phyloP scores from a whole-genome alignment of 768 basidiomycete species.

The Cyathus striatus region DNA sequence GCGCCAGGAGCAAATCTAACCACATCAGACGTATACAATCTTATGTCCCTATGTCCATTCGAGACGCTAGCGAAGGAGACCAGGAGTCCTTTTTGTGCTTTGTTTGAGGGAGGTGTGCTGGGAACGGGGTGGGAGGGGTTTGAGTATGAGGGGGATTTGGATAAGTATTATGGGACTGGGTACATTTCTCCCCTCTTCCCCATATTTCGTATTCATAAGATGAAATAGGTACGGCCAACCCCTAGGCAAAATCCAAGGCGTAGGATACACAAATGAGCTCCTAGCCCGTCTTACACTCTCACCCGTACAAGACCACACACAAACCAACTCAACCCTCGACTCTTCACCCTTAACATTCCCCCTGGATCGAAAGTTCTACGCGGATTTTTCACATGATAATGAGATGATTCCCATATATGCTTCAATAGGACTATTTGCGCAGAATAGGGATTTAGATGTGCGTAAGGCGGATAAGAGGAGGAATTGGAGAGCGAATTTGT shows the following conservation, averaged over 20 bases:
- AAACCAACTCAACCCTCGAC: conserved; percentile 74
- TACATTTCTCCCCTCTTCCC: conserved; percentile 20
- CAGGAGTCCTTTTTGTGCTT: conserved; percentile 61
- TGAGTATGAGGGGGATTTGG: conserved; percentile 69
- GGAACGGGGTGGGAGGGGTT: too few relatives aligned
- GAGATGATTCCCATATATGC: conserved; percentile 75
- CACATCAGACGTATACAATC: conserved; percentile 44
- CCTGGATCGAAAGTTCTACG: conserved; percentile 56
- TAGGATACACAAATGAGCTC: conserved; percentile 89
- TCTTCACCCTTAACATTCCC: conserved; percentile 64
- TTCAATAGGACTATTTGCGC: conserved; percentile 52
- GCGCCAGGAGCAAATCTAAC: conserved; percentile 61
- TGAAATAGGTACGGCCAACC: conserved; percentile 59
- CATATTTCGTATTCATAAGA: neutral
- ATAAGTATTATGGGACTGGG: conserved; percentile 79
- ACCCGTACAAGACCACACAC: conserved; percentile 63
- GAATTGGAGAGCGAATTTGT: conserved; percentile 48
- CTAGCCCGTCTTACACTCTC: conserved; percentile 67
- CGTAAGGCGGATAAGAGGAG: conserved; percentile 23
- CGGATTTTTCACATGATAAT: conserved; percentile 86
- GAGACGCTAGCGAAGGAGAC: conserved; percentile 55
- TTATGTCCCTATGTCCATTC: conserved; percentile 78
- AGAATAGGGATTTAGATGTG: conserved; percentile 27
- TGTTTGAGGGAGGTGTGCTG: conserved; percentile 69
- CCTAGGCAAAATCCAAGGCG: conserved; percentile 74